Base-by-base conservation (phyloP, 352 stramenopile genomes). In the Saprolegnia parasitica region DNA sequence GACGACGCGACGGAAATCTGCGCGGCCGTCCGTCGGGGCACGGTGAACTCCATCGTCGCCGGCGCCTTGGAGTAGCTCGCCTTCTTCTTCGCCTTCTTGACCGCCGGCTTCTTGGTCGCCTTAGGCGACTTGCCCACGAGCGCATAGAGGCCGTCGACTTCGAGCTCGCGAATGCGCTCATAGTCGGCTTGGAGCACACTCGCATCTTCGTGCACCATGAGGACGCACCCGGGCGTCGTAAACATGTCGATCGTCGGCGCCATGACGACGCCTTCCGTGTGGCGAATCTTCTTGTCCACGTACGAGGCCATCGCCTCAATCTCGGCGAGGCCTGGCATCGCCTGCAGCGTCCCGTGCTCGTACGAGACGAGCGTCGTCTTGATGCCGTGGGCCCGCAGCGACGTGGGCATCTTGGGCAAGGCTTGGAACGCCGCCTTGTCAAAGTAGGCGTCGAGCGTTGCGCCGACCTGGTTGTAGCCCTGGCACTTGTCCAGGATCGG, bases 151-250 rank as follows among this genome's bases (percentile, higher is more conserved):
- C 63, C 63, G 11, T 71, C 62, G 23, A 55, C 20, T 21, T 71
- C 63, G 32, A 78, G 58, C 29, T 73, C 71, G 24, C 90, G 75
- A 37, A 93, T 81, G 50, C 78, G 72, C 20, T 83, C 42, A 70
- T 91, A 91, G 68, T 95, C 85, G 32, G 61, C 64, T 54, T 78
- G 46, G 35, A 95, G 79, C 58, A 73, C 26, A 21, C 78, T 72
- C 56, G 71, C 23, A 21, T 90, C 77, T 54, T 81, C 76, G 73
- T 92, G 77, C 35, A 91, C 71, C 13, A 93, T 61, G 37, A 89
- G 79, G 13, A 88, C 77, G 77, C 84, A 89, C 42, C 86, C 86
- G 37, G 76, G 78, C 75, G 90, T 84, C 29, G 76, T 87, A 68
- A 80, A 77, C 73, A 91, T 90, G 57, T 92, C 81, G 24, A 87